A percentile compares a stretch with the other conserved stretches of the same genome.
These are phyloP conservation scores for Guadua angustifolia DNA, from an alignment of 176 grass and related monocot genomes.

Conservation along the genomic window DNA sequence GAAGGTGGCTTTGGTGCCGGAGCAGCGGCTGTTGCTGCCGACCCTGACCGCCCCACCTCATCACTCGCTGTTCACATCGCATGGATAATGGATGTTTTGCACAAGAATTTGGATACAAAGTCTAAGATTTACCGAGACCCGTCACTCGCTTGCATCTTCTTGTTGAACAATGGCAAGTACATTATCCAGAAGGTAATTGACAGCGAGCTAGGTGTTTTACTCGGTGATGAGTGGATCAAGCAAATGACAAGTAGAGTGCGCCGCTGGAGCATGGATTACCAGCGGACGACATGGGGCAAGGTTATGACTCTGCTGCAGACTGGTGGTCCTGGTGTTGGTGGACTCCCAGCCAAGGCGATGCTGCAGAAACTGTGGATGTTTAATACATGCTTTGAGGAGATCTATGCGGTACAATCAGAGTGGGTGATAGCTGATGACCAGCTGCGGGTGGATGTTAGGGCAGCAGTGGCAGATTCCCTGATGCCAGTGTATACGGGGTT, in stretches of 20 bases:
- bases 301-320: conserved; percentile 71
- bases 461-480: too few species aligned
- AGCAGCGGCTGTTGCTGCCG: conserved; percentile 45
- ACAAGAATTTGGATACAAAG: conserved; percentile 84
- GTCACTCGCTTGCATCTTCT: conserved; percentile 77
- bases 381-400: too few species aligned
- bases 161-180: conserved; percentile 92
- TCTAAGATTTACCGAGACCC: conserved; percentile 82
- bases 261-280: conserved; percentile 83
- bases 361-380: conserved; percentile 42
- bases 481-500: too few species aligned
- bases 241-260: conserved; percentile 77
- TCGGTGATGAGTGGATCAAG: conserved; percentile 88
- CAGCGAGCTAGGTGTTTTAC: conserved; percentile 75
- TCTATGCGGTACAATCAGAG: too few species aligned
- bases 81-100: conserved; percentile 99
- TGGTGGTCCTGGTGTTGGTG: conserved; percentile 58
- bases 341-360: conserved; percentile 49
- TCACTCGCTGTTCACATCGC: conserved; percentile 84
- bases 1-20: conserved; percentile 66
- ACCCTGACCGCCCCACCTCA: conserved; percentile 84
- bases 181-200: conserved; percentile 91
- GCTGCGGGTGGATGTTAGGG: too few species aligned
- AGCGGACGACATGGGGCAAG: conserved; percentile 77
- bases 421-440: too few species aligned